These are phyloP conservation scores for Dalbergia cochinchinensis DNA, from an alignment of 306 rosid species.

Conservation along the genomic window DNA sequence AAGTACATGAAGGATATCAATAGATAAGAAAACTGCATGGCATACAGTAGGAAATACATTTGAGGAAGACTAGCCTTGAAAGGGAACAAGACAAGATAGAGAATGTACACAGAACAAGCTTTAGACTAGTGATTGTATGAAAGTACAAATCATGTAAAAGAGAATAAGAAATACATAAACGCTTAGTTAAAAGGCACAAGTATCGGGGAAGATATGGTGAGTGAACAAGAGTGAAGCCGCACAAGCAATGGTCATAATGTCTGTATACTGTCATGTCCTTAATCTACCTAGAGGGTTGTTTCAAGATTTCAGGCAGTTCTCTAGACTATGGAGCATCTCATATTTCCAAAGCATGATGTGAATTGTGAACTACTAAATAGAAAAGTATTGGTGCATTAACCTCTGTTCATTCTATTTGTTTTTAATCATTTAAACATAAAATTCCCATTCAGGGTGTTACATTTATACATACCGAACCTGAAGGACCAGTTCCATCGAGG, in stretches of 20 bases:
- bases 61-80: conserved; percentile 29
- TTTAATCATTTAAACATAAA: conserved; percentile 31
- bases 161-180: not conserved
- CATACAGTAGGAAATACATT: conserved; percentile 24
- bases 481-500: conserved; percentile 87
- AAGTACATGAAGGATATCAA: conserved; percentile 25
- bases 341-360: conserved; percentile 13
- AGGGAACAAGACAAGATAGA: conserved; percentile 37
- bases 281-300: conserved; percentile 6
- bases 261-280: not conserved
- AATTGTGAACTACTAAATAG: not conserved
- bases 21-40: conserved; percentile 29
- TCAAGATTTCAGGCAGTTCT: conserved; percentile 32
- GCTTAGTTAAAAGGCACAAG: not conserved
- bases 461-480: conserved; percentile 62
- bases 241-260: conserved; percentile 32
- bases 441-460: conserved; percentile 21
- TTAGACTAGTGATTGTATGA: conserved; percentile 25
- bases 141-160: not conserved
- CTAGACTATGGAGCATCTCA: conserved; percentile 12
- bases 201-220: not conserved
- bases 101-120: conserved; percentile 19
- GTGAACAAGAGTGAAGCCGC: conserved; percentile 30
- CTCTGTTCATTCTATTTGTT: not conserved
- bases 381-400: conserved; percentile 5